These are phyloP conservation scores for Scortechinia acanthostroma DNA, from an alignment of 2,329 filamentous ascomycete species.

Conservation along the genomic window DNA sequence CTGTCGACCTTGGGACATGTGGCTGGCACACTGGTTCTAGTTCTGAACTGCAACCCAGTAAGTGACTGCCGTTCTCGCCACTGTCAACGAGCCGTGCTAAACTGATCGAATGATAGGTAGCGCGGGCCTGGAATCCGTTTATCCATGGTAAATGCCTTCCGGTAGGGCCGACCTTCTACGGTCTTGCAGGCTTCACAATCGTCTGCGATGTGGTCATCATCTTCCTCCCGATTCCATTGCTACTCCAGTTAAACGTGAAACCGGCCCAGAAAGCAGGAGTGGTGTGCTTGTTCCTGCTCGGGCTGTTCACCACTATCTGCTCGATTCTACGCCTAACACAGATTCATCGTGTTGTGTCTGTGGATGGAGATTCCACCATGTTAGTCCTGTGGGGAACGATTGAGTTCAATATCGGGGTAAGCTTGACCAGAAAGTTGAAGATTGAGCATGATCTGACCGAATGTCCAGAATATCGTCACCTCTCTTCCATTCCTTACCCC, in stretches of 20 bases:
- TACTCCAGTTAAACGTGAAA: slow-evolving; percentile 38
- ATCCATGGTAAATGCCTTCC: slow-evolving; percentile 32
- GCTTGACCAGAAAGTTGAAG: too few species aligned
- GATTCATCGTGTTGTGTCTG: slow-evolving; percentile 37
- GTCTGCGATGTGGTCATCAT: slow-evolving; percentile 39
- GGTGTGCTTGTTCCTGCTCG: slow-evolving; percentile 40
- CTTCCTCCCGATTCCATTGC: slow-evolving; percentile 38
- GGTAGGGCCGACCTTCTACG: slow-evolving; percentile 37
- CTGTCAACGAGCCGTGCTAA: neutral
- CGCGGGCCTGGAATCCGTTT: slow-evolving; percentile 34
- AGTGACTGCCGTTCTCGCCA: slow-evolving; percentile 6
- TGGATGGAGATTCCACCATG: slow-evolving; percentile 46
- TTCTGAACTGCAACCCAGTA: slow-evolving; percentile 42
- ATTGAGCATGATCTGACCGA: too few species aligned
- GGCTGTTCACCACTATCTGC: slow-evolving; percentile 45
- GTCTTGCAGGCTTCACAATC: slow-evolving; percentile 40
- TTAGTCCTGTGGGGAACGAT: slow-evolving; percentile 47
- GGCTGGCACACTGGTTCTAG: slow-evolving; percentile 35
- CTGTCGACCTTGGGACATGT: slow-evolving; percentile 36
- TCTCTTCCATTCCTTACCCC: slow-evolving; percentile 20
- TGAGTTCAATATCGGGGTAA: slow-evolving; percentile 47
- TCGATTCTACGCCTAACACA: slow-evolving; percentile 42
- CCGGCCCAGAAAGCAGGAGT: slow-evolving; percentile 38
- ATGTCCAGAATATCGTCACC: slow-evolving; percentile 20
- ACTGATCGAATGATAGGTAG: slow-evolving; percentile 18